phyloP scores from a whole-genome alignment of 768 basidiomycete genomes.

The Naganishia kalamii region DNA sequence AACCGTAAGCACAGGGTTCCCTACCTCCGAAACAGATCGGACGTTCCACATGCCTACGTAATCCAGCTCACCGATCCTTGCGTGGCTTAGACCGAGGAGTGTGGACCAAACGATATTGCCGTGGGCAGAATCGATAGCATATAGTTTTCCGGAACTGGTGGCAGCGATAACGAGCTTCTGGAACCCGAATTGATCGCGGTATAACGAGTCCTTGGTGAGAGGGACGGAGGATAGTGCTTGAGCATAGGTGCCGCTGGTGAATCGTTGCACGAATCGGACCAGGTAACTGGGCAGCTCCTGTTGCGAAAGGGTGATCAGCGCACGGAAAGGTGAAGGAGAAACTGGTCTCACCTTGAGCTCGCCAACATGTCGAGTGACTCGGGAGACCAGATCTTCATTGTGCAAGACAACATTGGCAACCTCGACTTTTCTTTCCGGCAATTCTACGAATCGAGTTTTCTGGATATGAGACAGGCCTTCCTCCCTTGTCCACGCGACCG shows the following conservation, averaged over 20 bases:
- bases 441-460: constrained; percentile 65
- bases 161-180: constrained; percentile 71
- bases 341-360: constrained; percentile 34
- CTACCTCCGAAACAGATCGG: constrained; percentile 29
- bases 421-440: constrained; percentile 58
- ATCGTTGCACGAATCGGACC: constrained; percentile 61
- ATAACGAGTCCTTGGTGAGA: constrained; percentile 49
- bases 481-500: constrained; percentile 69
- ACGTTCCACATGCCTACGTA: constrained; percentile 39
- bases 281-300: constrained; percentile 69
- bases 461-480: constrained; percentile 64
- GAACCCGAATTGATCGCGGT: constrained; percentile 77
- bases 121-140: constrained; percentile 71
- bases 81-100: constrained; percentile 65
- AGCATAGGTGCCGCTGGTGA: constrained; percentile 49
- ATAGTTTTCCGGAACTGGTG: constrained; percentile 67
- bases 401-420: constrained; percentile 37
- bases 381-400: constrained; percentile 36
- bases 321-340: constrained; percentile 5
- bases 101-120: constrained; percentile 75
- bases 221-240: constrained; percentile 36
- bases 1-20: constrained; percentile 31
- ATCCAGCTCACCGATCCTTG: constrained; percentile 15
- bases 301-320: not conserved
- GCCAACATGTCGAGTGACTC: constrained; percentile 35